Evolutionary conservation across 2,329 filamentous ascomycete species (phyloP).

Genomic region (Fusarium incarnatum): DNA sequence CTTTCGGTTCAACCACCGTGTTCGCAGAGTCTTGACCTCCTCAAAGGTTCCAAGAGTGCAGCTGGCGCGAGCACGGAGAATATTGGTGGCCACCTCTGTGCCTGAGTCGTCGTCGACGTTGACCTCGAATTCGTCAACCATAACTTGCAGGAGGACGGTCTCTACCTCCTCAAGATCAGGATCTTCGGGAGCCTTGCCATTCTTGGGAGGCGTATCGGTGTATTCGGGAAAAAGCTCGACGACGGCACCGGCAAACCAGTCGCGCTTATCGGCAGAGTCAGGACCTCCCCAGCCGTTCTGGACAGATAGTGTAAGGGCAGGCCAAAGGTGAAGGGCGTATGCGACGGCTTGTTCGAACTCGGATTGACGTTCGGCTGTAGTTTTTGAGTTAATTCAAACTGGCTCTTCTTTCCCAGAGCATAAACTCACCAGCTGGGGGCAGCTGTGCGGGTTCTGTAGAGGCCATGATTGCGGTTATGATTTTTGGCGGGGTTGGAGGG

Average conservation of each 20-base stretch:
- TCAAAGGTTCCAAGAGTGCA: conserved; percentile 73
- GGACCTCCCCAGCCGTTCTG: conserved; percentile 89
- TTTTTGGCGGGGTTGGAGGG: conserved; percentile 50
- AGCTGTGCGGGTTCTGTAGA: conserved; percentile 48
- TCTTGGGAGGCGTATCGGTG: conserved; percentile 51
- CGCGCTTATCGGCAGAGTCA: conserved; percentile 85
- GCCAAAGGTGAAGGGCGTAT: conserved; percentile 87
- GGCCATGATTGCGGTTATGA: conserved; percentile 46
- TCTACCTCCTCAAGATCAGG: conserved; percentile 85
- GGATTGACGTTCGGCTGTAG: conserved; percentile 66
- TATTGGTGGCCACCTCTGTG: conserved; percentile 76
- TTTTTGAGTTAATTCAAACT: conserved; percentile 9
- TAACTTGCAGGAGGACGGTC: conserved; percentile 85
- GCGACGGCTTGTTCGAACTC: conserved; percentile 90
- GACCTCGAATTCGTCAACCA: conserved; percentile 96
- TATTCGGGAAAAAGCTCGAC: conserved; percentile 84
- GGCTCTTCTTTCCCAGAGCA: too few relatives aligned
- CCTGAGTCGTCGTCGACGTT: conserved; percentile 91
- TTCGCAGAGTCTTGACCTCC: conserved; percentile 72
- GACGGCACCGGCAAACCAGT: conserved; percentile 93
- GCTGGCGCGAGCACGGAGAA: conserved; percentile 75
- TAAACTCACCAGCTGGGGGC: conserved; percentile 48
- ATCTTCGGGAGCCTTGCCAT: conserved; percentile 55
- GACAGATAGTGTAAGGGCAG: conserved; percentile 86
- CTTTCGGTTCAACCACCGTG: conserved; percentile 70